Percentiles rank a stretch among this genome's conserved stretches.
Evolutionary conservation across 192 early-diverging fungal genomes (phyloP).

Genomic region (Umbelopsis ramanniana): DNA sequence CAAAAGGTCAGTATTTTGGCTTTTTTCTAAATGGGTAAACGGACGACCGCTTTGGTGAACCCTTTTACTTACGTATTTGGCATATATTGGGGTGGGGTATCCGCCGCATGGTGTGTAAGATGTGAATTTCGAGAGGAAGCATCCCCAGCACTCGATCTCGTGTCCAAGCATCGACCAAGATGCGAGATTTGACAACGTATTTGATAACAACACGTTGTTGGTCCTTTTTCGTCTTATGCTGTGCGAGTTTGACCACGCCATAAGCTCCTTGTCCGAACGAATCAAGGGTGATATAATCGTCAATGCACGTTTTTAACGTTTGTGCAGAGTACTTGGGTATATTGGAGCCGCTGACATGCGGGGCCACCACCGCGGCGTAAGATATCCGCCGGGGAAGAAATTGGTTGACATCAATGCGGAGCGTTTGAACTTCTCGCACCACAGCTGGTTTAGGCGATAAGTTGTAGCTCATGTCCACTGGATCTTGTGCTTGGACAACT

Average conservation of each 20-base stretch:
- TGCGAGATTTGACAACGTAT: constrained; percentile 71
- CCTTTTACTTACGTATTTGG: constrained; percentile 56
- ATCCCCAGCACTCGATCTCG: constrained; percentile 65
- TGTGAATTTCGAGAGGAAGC: constrained; percentile 79
- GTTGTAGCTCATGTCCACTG: not conserved
- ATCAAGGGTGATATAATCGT: constrained; percentile 65
- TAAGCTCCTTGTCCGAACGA: constrained; percentile 75
- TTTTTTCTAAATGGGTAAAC: too few relatives aligned
- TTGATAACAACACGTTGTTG: constrained; percentile 66
- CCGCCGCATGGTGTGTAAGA: constrained; percentile 64
- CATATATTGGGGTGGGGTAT: constrained; percentile 59
- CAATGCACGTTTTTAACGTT: constrained; percentile 46
- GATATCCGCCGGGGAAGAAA: constrained; percentile 12
- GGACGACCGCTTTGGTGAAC: too few relatives aligned
- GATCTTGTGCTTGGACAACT: constrained; percentile 20
- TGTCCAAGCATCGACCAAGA: constrained; percentile 71
- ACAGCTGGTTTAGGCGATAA: not conserved
- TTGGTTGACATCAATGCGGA: constrained; percentile 1
- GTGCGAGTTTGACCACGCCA: constrained; percentile 68
- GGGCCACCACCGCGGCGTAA: constrained; percentile 13
- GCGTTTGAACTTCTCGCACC: not conserved
- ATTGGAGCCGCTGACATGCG: constrained; percentile 16
- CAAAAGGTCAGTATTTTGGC: too few relatives aligned
- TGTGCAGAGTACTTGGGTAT: constrained; percentile 47
- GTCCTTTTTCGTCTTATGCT: constrained; percentile 50